phyloP scores from a whole-genome alignment of 208 protist genomes.

The Ichthyophonus hoferi region DNA sequence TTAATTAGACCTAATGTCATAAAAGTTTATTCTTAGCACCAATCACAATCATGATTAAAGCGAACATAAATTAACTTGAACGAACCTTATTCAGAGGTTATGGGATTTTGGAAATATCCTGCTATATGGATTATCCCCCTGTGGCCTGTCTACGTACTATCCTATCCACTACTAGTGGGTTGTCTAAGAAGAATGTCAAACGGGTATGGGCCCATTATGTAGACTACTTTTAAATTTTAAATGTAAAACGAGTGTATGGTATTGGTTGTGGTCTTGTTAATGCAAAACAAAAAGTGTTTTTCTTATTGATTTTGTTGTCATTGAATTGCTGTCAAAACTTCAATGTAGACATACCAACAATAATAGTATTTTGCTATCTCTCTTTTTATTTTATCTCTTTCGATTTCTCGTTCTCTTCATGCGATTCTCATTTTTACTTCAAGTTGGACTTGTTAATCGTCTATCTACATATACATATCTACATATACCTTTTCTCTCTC shows the following conservation, averaged over 20 bases:
- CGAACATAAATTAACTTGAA: too few relatives aligned
- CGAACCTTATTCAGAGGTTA: too few relatives aligned
- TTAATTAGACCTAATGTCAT: too few relatives aligned
- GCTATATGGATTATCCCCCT: not conserved
- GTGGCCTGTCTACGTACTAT: not conserved
- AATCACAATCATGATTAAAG: too few relatives aligned
- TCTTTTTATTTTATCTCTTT: not conserved
- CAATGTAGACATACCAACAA: too few relatives aligned
- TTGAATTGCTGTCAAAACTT: too few relatives aligned
- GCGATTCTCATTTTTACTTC: not conserved
- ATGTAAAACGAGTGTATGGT: not conserved
- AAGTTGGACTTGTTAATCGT: not conserved
- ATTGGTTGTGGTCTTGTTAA: not conserved
- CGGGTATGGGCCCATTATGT: not conserved
- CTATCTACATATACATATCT: not conserved
- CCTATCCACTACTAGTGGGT: not conserved
- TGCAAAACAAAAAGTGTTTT: not conserved
- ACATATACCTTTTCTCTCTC: not conserved
- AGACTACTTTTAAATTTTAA: not conserved
- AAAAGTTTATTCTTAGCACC: too few relatives aligned
- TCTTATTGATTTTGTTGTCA: too few relatives aligned
- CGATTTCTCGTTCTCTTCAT: too few relatives aligned
- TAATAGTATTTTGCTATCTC: too few relatives aligned
- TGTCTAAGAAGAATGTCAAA: not conserved
- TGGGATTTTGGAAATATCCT: not conserved